Percentiles rank a stretch among this genome's conserved stretches.
Conservation (phyloP, 2,329 filamentous ascomycete genomes). For the Botrytis fabae region DNA sequence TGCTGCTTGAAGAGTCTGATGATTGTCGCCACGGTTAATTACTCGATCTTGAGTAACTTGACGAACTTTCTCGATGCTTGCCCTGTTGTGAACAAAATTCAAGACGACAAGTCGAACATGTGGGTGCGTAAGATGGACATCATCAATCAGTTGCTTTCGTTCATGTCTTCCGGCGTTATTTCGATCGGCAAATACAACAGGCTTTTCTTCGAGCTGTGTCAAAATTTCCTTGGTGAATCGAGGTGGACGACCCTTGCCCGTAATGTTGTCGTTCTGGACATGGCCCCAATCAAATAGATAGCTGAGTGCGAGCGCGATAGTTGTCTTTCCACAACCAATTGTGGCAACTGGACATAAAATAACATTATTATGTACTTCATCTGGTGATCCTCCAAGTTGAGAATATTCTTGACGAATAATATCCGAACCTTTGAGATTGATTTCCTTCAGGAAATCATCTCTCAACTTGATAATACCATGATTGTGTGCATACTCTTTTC, state of each 20-base stretch:
- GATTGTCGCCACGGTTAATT: constrained; percentile 85
- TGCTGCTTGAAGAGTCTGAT: constrained; percentile 92
- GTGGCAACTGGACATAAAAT: constrained; percentile 90
- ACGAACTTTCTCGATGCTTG: constrained; percentile 69
- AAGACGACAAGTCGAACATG: constrained; percentile 77
- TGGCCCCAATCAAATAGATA: constrained; percentile 90
- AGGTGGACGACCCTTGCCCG: constrained; percentile 72
- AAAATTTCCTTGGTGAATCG: constrained; percentile 74
- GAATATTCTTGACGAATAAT: constrained; percentile 75
- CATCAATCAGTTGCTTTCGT: constrained; percentile 80
- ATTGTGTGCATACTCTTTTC: constrained; percentile 74
- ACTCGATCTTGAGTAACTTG: constrained; percentile 76
- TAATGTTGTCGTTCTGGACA: constrained; percentile 95
- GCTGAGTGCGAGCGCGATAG: constrained; percentile 75
- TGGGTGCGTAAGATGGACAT: constrained; percentile 64
- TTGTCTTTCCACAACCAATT: constrained; percentile 96
- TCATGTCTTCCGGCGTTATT: constrained; percentile 93
- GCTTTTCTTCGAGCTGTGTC: constrained; percentile 60
- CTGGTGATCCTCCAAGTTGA: constrained; percentile 49
- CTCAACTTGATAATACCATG: constrained; percentile 93
- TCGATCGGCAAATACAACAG: constrained; percentile 84
- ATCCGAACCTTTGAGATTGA: constrained; percentile 83
- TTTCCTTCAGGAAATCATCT: constrained; percentile 80
- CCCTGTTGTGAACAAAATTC: constrained; percentile 77
- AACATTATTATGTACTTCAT: constrained; percentile 64